Evolutionary conservation across 805 yeast species (phyloP), one percentile per base, ranked within the genome.

Genomic region (Cephaloascus fragrans): DNA sequence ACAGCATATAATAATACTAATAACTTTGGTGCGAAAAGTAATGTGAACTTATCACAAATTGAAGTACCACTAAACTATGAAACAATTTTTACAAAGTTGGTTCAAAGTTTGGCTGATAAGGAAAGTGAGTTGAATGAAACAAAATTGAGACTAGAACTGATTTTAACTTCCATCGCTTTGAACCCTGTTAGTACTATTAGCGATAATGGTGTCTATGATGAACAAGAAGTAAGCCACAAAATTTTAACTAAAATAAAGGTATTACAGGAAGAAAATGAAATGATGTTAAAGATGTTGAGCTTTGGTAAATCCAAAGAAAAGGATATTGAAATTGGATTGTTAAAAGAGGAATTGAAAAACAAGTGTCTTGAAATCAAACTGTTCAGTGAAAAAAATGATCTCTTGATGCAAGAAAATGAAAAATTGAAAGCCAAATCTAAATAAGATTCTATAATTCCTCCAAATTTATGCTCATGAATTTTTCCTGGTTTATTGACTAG

Each of bases 241-340:
- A 74, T 84, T 42, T 64, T 85, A 32, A 68, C 70, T 32, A 76
- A 83, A 48, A 49, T 86, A 45, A 73, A 74, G 39, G 61, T 70
- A 41, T 59, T 86, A 42, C 75, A 75, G 16, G 71, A 69, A 35
- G 95, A 86, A 52, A 86, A 86, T 52, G 79, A 77, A 41, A 77
- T 71, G 44, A 67, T 86, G 59, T 69, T 80, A 44, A 75, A 75
- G 48, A 76, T 83, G 79, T 56, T 84, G 9, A 77, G 88, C 45
- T 80, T 70, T 56, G 86, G 95, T n/a, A 78, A 79, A 52, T 70
- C 83, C 34, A 81, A 80, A 50, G 86, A 84, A 49, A 63, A 77
- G 44, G 74, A 79, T 41, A 73, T 84, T 33, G 86, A 82, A 55
- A 54, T 83, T 33, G 85, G 83, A 16, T 53, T 84, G 36, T 56